phyloP scores from a whole-genome alignment of 1,284 basidiomycete genomes.

The Malassezia brasiliensis region DNA sequence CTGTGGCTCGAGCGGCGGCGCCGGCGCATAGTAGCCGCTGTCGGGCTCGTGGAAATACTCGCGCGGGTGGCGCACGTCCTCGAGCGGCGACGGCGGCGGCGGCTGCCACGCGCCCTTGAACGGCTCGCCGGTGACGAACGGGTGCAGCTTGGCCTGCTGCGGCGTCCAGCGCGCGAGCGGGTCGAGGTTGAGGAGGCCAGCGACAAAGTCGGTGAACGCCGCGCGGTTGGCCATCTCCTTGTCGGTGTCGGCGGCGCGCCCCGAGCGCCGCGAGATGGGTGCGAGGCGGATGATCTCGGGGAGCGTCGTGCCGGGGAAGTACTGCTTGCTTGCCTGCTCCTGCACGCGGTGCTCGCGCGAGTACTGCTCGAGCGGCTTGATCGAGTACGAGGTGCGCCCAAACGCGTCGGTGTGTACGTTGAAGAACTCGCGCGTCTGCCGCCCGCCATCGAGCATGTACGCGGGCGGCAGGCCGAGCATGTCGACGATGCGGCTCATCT shows the following conservation, averaged over 20 bases:
- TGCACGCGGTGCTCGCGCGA: slow-evolving; percentile 85
- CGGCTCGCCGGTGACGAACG: slow-evolving; percentile 96
- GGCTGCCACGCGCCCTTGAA: slow-evolving; percentile 53
- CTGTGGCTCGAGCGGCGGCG: not conserved
- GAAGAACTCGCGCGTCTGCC: slow-evolving; percentile 92
- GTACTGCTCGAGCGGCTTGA: slow-evolving; percentile 91
- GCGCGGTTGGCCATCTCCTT: slow-evolving; percentile 89
- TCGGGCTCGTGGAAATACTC: slow-evolving; percentile 15
- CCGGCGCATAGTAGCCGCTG: slow-evolving; percentile 22
- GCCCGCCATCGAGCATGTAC: slow-evolving; percentile 90
- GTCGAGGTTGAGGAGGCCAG: slow-evolving; percentile 84
- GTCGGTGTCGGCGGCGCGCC: slow-evolving; percentile 76
- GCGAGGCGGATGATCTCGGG: slow-evolving; percentile 94
- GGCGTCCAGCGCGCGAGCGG: slow-evolving; percentile 94
- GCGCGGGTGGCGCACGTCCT: slow-evolving; percentile 13
- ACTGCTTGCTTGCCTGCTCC: slow-evolving; percentile 95
- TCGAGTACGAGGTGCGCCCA: slow-evolving; percentile 73
- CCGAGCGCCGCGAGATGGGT: slow-evolving; percentile 68
- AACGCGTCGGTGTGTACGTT: slow-evolving; percentile 67
- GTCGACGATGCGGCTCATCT: slow-evolving; percentile 88
- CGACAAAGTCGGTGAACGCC: slow-evolving; percentile 95
- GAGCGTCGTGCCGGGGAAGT: slow-evolving; percentile 87
- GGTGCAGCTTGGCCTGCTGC: slow-evolving; percentile 87
- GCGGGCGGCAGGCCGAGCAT: slow-evolving; percentile 89
- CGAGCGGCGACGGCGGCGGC: slow-evolving; percentile 14